Conservation (phyloP, 805 yeast genomes). For the Saturnispora saitoi region DNA sequence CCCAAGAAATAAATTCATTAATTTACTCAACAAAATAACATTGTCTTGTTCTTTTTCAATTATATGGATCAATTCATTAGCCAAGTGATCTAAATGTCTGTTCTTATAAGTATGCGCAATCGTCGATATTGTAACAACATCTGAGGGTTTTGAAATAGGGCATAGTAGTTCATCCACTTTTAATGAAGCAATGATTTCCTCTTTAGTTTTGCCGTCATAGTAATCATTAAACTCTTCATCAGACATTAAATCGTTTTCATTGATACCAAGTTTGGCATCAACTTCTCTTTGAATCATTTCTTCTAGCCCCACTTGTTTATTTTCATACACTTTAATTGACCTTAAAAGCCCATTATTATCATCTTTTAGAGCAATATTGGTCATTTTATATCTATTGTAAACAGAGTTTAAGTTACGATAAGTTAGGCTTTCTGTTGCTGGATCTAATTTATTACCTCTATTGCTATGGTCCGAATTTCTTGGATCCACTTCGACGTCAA, state of each 20-base stretch:
- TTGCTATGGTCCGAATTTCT: slow-evolving; percentile 11
- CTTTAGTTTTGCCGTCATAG: slow-evolving; percentile 15
- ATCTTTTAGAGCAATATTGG: slow-evolving; percentile 14
- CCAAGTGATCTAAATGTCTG: slow-evolving; percentile 47
- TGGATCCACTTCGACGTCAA: slow-evolving; percentile 14
- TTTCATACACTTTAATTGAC: slow-evolving; percentile 20
- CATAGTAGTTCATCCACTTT: slow-evolving; percentile 54
- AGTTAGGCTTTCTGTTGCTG: slow-evolving; percentile 19
- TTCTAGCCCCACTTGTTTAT: slow-evolving; percentile 21
- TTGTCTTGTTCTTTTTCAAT: slow-evolving; percentile 77
- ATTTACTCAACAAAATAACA: slow-evolving; percentile 59
- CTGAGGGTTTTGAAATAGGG: slow-evolving; percentile 77
- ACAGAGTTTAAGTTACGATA: slow-evolving; percentile 16
- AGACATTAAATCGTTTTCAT: slow-evolving; percentile 10
- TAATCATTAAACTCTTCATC: slow-evolving; percentile 12
- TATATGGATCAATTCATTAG: slow-evolving; percentile 64
- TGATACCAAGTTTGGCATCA: slow-evolving; percentile 24
- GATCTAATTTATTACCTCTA: slow-evolving; percentile 27
- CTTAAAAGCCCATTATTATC: slow-evolving; percentile 15
- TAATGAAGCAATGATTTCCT: slow-evolving; percentile 36
- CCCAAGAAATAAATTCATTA: slow-evolving; percentile 75
- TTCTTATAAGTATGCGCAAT: slow-evolving; percentile 58
- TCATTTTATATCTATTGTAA: neutral
- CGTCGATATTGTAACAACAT: slow-evolving; percentile 62
- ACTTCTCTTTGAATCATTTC: slow-evolving; percentile 21